Evolutionary conservation across 106 monocot species (phyloP).

Genomic region (Acanthochlamys bracteata): DNA sequence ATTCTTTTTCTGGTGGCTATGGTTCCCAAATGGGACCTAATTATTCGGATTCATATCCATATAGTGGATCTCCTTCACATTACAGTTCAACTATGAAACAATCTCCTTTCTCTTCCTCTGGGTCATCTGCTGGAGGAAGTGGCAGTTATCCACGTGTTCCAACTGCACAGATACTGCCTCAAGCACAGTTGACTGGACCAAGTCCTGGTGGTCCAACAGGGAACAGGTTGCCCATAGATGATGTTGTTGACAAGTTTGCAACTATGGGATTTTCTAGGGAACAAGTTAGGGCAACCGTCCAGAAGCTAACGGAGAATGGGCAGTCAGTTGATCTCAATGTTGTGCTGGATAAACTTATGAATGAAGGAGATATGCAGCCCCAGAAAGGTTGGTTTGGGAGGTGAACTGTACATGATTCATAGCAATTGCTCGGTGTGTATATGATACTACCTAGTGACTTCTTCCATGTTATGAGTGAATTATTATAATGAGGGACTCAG

Average conservation of each 20-base stretch:
- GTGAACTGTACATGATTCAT: constrained; percentile 7
- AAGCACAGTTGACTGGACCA: constrained; percentile 19
- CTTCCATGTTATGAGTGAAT: not conserved
- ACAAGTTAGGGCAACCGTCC: constrained; percentile 48
- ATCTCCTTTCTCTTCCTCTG: constrained; percentile 28
- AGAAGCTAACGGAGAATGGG: constrained; percentile 60
- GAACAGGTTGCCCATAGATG: constrained; percentile 39
- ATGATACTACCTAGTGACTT: not conserved
- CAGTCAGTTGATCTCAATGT: constrained; percentile 62
- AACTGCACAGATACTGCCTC: constrained; percentile 46
- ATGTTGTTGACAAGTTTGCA: constrained; percentile 57
- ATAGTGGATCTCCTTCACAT: constrained; percentile 47
- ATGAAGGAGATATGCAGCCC: constrained; percentile 39
- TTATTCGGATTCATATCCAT: constrained; percentile 38
- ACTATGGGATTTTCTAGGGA: constrained; percentile 70
- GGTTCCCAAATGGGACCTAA: constrained; percentile 16
- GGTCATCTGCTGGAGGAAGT: constrained; percentile 21
- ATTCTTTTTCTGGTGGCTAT: constrained; percentile 30
- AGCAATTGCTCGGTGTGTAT: not conserved
- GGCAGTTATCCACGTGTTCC: constrained; percentile 41
- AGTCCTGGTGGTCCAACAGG: constrained; percentile 23
- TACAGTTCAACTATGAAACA: constrained; percentile 30
- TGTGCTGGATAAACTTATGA: constrained; percentile 75
- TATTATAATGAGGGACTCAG: not conserved
- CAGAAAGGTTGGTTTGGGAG: constrained; percentile 47